Percentiles rank a stretch among this genome's conserved stretches.
phyloP scores from a whole-genome alignment of 805 yeast genomes.

The Candida verbasci region DNA sequence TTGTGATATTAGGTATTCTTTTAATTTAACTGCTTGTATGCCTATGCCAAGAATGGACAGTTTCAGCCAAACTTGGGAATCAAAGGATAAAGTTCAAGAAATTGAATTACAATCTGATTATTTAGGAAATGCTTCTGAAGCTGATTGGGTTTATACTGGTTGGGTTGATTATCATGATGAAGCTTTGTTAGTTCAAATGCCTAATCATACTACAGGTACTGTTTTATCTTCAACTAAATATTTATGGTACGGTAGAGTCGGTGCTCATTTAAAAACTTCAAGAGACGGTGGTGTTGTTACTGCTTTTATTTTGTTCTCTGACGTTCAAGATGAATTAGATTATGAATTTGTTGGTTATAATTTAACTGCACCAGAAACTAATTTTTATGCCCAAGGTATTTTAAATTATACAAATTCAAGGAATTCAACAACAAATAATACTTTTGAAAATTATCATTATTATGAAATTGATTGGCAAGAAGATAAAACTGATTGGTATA shows the following conservation, averaged over 20 bases:
- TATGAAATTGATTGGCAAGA: conserved; percentile 81
- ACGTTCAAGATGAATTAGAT: conserved; percentile 89
- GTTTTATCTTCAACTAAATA: conserved; percentile 74
- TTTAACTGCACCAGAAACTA: conserved; percentile 63
- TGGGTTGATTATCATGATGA: conserved; percentile 46
- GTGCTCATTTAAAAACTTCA: conserved; percentile 67
- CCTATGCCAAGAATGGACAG: conserved; percentile 73
- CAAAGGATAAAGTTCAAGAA: conserved; percentile 18
- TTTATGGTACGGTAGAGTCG: conserved; percentile 84
- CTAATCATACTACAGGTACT: conserved; percentile 67
- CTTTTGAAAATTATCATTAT: conserved; percentile 67
- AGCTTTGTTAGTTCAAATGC: conserved; percentile 69
- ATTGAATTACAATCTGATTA: conserved; percentile 30
- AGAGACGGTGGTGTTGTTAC: conserved; percentile 77
- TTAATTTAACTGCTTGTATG: conserved; percentile 66
- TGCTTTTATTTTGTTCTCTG: conserved; percentile 76
- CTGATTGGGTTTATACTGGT: conserved; percentile 72
- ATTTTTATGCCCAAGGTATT: conserved; percentile 74
- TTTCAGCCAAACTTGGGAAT: conserved; percentile 38
- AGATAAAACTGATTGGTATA: conserved; percentile 63
- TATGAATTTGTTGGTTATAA: conserved; percentile 80
- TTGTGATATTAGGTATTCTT: conserved; percentile 76
- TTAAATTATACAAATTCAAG: conserved; percentile 61
- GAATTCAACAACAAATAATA: conserved; percentile 41
- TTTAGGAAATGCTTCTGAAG: conserved; percentile 65